Percentiles rank a stretch among this genome's conserved stretches.
phyloP scores from a whole-genome alignment of 208 protist species.

The Acanthamoeba rhysodes region DNA sequence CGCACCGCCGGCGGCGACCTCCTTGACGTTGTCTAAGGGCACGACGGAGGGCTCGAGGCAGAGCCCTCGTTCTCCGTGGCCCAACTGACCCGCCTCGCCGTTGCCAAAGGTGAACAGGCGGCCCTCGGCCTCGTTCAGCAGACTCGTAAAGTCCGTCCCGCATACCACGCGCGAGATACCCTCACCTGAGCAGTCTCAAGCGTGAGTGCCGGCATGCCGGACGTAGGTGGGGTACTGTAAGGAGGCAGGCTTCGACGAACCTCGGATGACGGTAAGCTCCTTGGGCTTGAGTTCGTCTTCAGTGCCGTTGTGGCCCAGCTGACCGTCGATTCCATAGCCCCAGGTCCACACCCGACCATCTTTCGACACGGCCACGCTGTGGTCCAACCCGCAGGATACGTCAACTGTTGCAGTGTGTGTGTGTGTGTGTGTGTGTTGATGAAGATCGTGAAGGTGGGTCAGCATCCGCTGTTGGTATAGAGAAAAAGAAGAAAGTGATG shows the following conservation, averaged over 20 bases:
- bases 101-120: conserved; percentile 31
- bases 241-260: neutral
- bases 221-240: no score
- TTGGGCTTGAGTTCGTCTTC: neutral
- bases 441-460: neutral
- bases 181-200: neutral
- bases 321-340: neutral
- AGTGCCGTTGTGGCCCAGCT: conserved; percentile 30
- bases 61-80: neutral
- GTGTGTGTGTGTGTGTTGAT: no score
- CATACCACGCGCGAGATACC: neutral
- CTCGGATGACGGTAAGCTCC: neutral
- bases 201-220: neutral
- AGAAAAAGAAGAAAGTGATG: neutral
- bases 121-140: neutral
- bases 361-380: neutral
- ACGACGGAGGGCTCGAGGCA: conserved; percentile 1
- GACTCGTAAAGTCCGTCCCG: neutral
- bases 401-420: neutral
- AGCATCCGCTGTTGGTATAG: neutral
- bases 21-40: neutral
- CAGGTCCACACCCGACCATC: conserved; percentile 3
- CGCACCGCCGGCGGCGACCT: neutral
- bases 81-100: conserved; percentile 20
- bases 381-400: neutral